Percentiles rank a stretch among this genome's conserved stretches.
phyloP scores from a whole-genome alignment of 1,284 basidiomycete species.

The Phylloboletellus chloephorus region DNA sequence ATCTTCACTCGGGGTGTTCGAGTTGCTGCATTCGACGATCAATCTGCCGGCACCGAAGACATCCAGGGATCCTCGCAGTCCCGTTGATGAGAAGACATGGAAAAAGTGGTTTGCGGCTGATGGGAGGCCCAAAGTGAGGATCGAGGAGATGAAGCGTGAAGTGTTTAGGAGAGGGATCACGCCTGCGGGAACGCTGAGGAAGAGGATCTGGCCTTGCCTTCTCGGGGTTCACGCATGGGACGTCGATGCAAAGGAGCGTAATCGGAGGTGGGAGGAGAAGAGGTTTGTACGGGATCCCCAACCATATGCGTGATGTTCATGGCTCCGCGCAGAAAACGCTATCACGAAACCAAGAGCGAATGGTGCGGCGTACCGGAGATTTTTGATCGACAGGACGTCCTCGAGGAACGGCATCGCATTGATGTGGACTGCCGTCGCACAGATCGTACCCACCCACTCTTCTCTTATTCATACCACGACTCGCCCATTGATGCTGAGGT shows the following conservation, averaged over 20 bases:
- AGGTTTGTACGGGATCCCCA: slow-evolving; percentile 40
- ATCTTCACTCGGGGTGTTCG: slow-evolving; percentile 82
- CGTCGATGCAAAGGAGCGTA: slow-evolving; percentile 49
- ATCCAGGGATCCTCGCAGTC: slow-evolving; percentile 65
- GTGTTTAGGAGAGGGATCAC: slow-evolving; percentile 72
- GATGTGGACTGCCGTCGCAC: slow-evolving; percentile 96
- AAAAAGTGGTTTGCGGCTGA: slow-evolving; percentile 66
- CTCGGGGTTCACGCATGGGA: slow-evolving; percentile 84
- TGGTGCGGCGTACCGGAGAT: slow-evolving; percentile 82
- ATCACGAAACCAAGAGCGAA: slow-evolving; percentile 63
- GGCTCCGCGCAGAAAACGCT: slow-evolving; percentile 48
- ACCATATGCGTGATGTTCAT: slow-evolving; percentile 13
- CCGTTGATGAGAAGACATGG: slow-evolving; percentile 69
- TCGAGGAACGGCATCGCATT: slow-evolving; percentile 86
- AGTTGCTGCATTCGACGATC: slow-evolving; percentile 72
- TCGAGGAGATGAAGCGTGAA: slow-evolving; percentile 67
- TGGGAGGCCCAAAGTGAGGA: slow-evolving; percentile 59
- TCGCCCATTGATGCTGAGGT: slow-evolving; percentile 38
- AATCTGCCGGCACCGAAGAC: slow-evolving; percentile 74
- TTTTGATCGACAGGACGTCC: slow-evolving; percentile 68
- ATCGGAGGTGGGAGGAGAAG: slow-evolving; percentile 57
- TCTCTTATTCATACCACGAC: slow-evolving; percentile 46
- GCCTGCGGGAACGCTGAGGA: slow-evolving; percentile 49
- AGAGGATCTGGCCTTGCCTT: slow-evolving; percentile 85
- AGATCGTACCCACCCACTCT: slow-evolving; percentile 88